Conservation (phyloP, 1,284 basidiomycete species). For the Thecaphora frezii region DNA sequence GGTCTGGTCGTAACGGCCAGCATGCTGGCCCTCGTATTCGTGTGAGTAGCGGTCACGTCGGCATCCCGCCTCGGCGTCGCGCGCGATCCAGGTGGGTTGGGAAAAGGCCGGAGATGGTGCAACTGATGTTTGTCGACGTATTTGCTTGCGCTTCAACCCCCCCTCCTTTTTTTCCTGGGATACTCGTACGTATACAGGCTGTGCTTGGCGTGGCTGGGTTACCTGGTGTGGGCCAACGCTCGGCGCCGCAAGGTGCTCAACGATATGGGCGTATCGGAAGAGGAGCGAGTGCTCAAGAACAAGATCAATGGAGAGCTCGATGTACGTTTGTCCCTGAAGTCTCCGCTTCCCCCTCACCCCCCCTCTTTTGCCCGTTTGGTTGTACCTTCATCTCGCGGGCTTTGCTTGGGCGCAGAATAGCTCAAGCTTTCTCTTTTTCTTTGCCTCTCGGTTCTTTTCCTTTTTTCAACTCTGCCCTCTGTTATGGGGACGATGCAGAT, state of each 20-base stretch:
- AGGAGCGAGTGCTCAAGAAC: constrained; percentile 20
- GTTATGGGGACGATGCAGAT: no score
- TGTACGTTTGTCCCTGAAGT: constrained; percentile 11
- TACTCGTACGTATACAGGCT: constrained; percentile 2
- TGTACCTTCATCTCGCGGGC: no score
- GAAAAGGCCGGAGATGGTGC: no score
- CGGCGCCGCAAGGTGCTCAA: constrained; percentile 13
- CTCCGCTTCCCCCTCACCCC: no score
- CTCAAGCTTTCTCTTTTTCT: no score
- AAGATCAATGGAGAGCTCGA: constrained; percentile 29
- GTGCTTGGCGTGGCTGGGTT: constrained; percentile 11
- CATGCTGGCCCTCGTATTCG: constrained; percentile 15
- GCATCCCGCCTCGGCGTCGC: no score
- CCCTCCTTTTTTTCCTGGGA: no score
- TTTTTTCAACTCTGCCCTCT: no score
- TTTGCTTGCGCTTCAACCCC: background rate
- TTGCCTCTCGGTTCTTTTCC: no score
- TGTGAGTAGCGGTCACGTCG: background rate
- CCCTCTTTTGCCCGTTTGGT: no score
- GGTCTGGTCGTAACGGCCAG: constrained; percentile 46
- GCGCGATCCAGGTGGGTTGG: no score
- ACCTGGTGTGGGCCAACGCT: constrained; percentile 14
- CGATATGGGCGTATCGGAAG: constrained; percentile 17
- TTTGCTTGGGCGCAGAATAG: no score
- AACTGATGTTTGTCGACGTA: background rate